phyloP scores from a whole-genome alignment of 1,139 yeast genomes.

The Blastobotrys serpentis region DNA sequence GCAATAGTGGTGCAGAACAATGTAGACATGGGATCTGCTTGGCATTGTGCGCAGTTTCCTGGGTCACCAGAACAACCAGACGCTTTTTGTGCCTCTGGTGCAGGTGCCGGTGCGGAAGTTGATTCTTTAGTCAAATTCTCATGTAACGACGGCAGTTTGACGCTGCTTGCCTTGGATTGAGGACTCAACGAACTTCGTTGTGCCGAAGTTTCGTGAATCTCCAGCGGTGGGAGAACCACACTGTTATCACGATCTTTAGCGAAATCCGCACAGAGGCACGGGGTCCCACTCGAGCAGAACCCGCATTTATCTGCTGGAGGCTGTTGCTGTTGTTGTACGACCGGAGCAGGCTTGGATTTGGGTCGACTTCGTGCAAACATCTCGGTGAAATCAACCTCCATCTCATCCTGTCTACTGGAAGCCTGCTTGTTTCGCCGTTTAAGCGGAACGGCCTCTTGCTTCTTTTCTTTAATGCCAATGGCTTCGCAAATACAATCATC shows the following conservation, averaged over 20 bases:
- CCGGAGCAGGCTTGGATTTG: slow-evolving; percentile 12
- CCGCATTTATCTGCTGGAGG: slow-evolving; percentile 68
- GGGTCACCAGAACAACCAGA: slow-evolving; percentile 83
- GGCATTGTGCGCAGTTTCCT: slow-evolving; percentile 84
- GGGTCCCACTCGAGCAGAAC: slow-evolving; percentile 87
- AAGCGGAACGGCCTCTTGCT: slow-evolving; percentile 16
- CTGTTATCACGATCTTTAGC: slow-evolving; percentile 15
- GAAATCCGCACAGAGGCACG: slow-evolving; percentile 81
- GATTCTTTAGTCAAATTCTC: slow-evolving; percentile 43
- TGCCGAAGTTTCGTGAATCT: slow-evolving; percentile 16
- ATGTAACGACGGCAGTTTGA: slow-evolving; percentile 56
- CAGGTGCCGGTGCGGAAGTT: slow-evolving; percentile 20
- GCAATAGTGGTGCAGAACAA: slow-evolving; percentile 86
- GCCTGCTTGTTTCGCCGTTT: slow-evolving; percentile 12
- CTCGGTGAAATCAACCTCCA: slow-evolving; percentile 38
- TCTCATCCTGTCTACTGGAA: slow-evolving; percentile 25
- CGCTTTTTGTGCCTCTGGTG: slow-evolving; percentile 13
- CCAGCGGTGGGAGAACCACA: slow-evolving; percentile 17
- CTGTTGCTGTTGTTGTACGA: not conserved
- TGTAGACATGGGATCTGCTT: slow-evolving; percentile 83
- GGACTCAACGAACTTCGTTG: slow-evolving; percentile 14
- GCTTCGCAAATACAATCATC: slow-evolving; percentile 70
- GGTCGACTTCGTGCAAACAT: slow-evolving; percentile 27
- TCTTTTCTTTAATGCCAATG: slow-evolving; percentile 45
- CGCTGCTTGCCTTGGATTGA: slow-evolving; percentile 11